Evolutionary conservation across 768 basidiomycete genomes (phyloP), one percentile per base, ranked within the genome.

Genomic region (Pholiota microspora): DNA sequence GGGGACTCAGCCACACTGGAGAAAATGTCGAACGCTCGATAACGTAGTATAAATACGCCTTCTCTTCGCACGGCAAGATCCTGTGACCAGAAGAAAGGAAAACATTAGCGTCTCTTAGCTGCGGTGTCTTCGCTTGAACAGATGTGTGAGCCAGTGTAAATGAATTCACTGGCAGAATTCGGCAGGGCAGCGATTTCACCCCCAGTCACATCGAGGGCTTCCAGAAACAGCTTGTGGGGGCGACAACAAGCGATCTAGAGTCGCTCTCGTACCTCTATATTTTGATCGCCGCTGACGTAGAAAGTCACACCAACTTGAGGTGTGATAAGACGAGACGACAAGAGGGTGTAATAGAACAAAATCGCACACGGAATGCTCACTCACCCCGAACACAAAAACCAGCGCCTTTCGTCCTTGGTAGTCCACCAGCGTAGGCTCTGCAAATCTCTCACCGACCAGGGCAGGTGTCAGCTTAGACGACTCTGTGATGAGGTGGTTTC

Each of bases 1-100:
- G 62, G 64, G 31, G 57, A 64, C n/a, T 67, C 71, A 44, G 51
- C 40, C 45, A 67, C 59, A 56, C 64, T 47, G 62, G 80, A 73
- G 67, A 78, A 67, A 23, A 89, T 71, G 66, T 88, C 84, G 68
- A 89, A 86, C 46, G 77, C 77, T 55, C 88, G 80, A 64, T 89
- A 89, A n/a, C 88, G 81, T 55, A 88, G 71, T 60, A 83, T 75
- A 66, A 88, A 89, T 28, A 75, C 77, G 29, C 87, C 87, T 66
- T 86, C 84, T 28, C 75, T 72, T 62, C 79, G 79, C 53, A 89
- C 85, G 13, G 88, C 84, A 21, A 89, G 68, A 55, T 89, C 86
- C 88, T 89, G 65, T 52, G 56, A 57, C 55, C 36, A 53, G 34
- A 57, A 53, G 34, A 53, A 28, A 31, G 18, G 31, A 34, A 51